Base-by-base conservation (phyloP, 2,329 filamentous ascomycete species). In the Scedosporium boydii region DNA sequence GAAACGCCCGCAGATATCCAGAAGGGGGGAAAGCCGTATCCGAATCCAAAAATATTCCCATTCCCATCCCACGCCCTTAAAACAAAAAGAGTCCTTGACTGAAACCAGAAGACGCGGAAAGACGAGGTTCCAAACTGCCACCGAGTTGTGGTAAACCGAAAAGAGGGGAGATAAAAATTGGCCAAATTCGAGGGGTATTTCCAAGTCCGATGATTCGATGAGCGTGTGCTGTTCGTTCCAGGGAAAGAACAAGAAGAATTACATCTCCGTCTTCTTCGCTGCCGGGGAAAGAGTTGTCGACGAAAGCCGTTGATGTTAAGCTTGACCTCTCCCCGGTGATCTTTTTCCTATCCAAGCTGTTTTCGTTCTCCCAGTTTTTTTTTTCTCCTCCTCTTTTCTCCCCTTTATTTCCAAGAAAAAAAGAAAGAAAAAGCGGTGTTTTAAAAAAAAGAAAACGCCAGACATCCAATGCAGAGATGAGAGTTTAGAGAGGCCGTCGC, bases 371-470 rank as follows among this genome's bases (percentile, higher is more conserved):
- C 42, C 38, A 14, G 44, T 26, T 27, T 59, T 44, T 59, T 48
- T 63, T 55, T 16, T 29, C 21, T 59, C 53, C 26, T 60, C 21
- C 18, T 60, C 38, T 34, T 55, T 57, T 60, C 60, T 29, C 38
- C 46, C 62, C 34, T 62, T 59, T 38, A 12, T 58, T 59, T 14
- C 27, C 26, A 27, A 18, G 42, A 12, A 10, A 23, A 42, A 42
- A 59, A 44, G 42, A 61, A 58, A 55, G 48, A 18, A 44, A 53
- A 44, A 53, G 34, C 46, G 29, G n/a, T 59, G 27, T 56, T 60
- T 58, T 51, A n/a, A 62, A 60, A 48, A 48, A 61, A 51, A 27
- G n/a, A 55, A 59, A 59, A 51, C 38, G 58, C 18, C 29, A 55
- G 46, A 16, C 9, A 14, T 42, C 48, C 42, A 41, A 14, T 56